Percentiles rank a stretch among this genome's conserved stretches.
Conservation (phyloP, 129 eudicot genomes). For the Flaveria ramosissima region DNA sequence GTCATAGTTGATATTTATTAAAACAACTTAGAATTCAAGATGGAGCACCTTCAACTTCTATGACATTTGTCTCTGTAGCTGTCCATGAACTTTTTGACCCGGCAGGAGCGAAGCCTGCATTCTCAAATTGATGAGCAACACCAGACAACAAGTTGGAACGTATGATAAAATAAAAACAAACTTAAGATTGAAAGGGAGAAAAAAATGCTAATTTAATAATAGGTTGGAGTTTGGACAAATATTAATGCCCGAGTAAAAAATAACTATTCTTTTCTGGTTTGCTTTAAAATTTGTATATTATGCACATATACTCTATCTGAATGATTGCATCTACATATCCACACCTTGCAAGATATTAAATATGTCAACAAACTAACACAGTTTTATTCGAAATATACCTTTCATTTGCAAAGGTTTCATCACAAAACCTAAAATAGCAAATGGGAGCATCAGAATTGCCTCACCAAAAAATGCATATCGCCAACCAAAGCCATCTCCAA, state of each 20-base stretch:
- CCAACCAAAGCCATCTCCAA: conserved; percentile 64
- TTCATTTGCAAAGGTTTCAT: conserved; percentile 91
- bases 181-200: background rate
- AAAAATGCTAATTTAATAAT: background rate
- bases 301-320: no score
- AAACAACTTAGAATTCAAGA: conserved; percentile 1
- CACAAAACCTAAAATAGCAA: conserved; percentile 80
- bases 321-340: no score
- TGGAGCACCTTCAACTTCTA: conserved; percentile 61
- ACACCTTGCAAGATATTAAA: background rate
- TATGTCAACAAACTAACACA: background rate
- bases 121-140: conserved; percentile 26
- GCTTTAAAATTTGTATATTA: background rate
- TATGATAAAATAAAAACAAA: background rate
- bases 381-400: conserved; percentile 45
- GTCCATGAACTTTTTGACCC: conserved; percentile 45
- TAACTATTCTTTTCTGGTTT: background rate
- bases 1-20: background rate
- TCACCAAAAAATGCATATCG: conserved; percentile 78
- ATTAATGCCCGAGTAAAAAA: conserved; percentile 8
- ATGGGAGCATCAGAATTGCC: conserved; percentile 81
- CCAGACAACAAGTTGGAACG: background rate
- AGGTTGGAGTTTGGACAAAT: background rate
- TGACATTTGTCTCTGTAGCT: conserved; percentile 41
- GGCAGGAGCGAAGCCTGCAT: conserved; percentile 67